Conservation (phyloP, 257 asterid genomes). For the Pogostemon cablin region DNA sequence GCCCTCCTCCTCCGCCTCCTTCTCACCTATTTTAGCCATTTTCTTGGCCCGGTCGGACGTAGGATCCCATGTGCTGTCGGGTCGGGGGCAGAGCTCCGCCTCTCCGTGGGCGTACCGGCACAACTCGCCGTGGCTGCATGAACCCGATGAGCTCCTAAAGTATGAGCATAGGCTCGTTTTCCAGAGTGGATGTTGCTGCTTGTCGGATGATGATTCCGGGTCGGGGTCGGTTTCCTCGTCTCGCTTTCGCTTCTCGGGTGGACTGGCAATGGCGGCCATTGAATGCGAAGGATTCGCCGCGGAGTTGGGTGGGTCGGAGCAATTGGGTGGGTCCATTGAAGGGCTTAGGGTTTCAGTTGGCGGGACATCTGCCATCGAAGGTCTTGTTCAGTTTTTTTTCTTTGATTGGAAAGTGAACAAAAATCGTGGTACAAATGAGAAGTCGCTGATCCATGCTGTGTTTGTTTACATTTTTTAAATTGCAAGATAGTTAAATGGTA, state of each 20-base stretch:
- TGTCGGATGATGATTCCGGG: conserved; percentile 34
- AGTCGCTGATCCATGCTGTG: too few relatives aligned
- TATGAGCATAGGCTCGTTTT: conserved; percentile 90
- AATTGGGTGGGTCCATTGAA: conserved; percentile 42
- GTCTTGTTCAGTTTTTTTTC: background rate
- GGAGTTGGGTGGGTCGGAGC: conserved; percentile 34
- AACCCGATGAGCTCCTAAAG: conserved; percentile 59
- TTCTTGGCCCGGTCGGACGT: conserved; percentile 86
- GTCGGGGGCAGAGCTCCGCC: conserved; percentile 76
- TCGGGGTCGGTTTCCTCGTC: conserved; percentile 42
- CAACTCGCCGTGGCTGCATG: conserved; percentile 80
- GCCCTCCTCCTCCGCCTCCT: conserved; percentile 33
- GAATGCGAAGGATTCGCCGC: conserved; percentile 30
- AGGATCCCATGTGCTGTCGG: conserved; percentile 93
- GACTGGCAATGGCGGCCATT: conserved; percentile 23
- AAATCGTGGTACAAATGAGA: too few relatives aligned
- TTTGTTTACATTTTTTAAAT: too few relatives aligned
- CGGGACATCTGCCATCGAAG: conserved; percentile 40
- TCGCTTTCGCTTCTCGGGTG: conserved; percentile 69
- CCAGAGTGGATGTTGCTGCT: conserved; percentile 62
- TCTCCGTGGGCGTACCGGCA: conserved; percentile 93
- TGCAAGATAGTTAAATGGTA: too few relatives aligned
- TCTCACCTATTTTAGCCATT: conserved; percentile 51
- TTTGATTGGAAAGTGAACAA: too few relatives aligned
- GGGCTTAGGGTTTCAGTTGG: conserved; percentile 60